phyloP scores from a whole-genome alignment of 352 stramenopile genomes.

The Phytophthora pini region DNA sequence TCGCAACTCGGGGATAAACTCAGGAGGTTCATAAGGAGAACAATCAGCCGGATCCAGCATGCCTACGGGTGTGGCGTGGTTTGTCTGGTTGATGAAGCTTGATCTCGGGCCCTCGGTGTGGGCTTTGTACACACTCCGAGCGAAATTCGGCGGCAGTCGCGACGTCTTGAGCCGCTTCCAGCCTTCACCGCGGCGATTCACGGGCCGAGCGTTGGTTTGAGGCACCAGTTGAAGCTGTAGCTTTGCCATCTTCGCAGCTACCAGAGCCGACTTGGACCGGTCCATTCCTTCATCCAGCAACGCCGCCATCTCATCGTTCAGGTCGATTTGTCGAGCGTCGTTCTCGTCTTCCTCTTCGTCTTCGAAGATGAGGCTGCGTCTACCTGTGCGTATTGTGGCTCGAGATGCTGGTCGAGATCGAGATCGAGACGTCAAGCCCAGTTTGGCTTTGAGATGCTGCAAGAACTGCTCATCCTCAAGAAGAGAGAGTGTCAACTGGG shows the following conservation, averaged over 20 bases:
- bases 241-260: conserved; percentile 66
- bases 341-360: conserved; percentile 24
- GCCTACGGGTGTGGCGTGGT: conserved; percentile 65
- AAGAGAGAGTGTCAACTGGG: conserved; percentile 43
- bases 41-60: conserved; percentile 74
- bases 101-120: conserved; percentile 69
- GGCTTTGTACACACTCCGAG: conserved; percentile 56
- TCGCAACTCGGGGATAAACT: conserved; percentile 71
- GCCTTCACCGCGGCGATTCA: conserved; percentile 52
- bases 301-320: conserved; percentile 51
- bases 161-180: conserved; percentile 78
- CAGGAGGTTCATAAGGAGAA: conserved; percentile 61
- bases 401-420: conserved; percentile 31
- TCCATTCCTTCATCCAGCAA: conserved; percentile 59
- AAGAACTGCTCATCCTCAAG: conserved; percentile 74
- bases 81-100: conserved; percentile 70
- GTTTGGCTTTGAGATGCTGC: conserved; percentile 55
- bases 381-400: conserved; percentile 14
- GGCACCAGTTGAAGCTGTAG: conserved; percentile 49
- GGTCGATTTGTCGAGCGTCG: conserved; percentile 34
- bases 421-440: conserved; percentile 50
- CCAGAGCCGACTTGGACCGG: conserved; percentile 50
- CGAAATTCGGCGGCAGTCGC: conserved; percentile 65
- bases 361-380: conserved; percentile 18
- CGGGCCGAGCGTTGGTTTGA: conserved; percentile 9